phyloP scores from a whole-genome alignment of 148 eudicot genomes.

The Persicaria maculosa region DNA sequence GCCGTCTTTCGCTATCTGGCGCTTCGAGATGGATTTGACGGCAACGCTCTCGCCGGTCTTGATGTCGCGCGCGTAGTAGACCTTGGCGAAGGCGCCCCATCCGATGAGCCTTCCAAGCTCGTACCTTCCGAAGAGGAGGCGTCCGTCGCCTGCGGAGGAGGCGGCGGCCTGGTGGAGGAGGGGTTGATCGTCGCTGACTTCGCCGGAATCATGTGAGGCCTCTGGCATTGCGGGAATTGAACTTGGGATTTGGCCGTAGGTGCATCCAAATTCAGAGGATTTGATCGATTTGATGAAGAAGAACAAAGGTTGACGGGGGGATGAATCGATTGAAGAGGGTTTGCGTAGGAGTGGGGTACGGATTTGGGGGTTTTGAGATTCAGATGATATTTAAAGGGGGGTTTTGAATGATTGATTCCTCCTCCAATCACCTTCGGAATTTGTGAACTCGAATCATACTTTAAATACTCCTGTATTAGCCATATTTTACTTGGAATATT shows the following conservation, averaged over 20 bases:
- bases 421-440: neutral
- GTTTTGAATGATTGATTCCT: neutral
- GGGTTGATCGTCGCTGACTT: neutral
- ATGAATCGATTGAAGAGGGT: neutral
- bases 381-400: neutral
- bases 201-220: neutral
- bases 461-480: neutral
- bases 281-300: neutral
- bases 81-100: slow-evolving; percentile 64
- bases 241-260: neutral
- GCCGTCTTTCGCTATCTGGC: slow-evolving; percentile 23
- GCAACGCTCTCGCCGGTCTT: slow-evolving; percentile 56
- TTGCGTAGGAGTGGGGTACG: slow-evolving; percentile 2
- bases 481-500: neutral
- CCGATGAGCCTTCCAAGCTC: slow-evolving; percentile 61
- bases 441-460: neutral
- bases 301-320: neutral
- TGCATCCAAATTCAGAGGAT: neutral
- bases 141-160: neutral
- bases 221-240: slow-evolving; percentile 7
- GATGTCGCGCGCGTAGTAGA: slow-evolving; percentile 50
- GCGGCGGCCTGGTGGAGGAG: slow-evolving; percentile 8
- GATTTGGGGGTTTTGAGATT: slow-evolving; percentile 2
- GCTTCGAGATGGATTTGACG: slow-evolving; percentile 46
- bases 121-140: slow-evolving; percentile 38